These are phyloP conservation scores for Moesziomyces sp. DNA, from an alignment of 1,284 basidiomycete genomes.

Conservation along the genomic window DNA sequence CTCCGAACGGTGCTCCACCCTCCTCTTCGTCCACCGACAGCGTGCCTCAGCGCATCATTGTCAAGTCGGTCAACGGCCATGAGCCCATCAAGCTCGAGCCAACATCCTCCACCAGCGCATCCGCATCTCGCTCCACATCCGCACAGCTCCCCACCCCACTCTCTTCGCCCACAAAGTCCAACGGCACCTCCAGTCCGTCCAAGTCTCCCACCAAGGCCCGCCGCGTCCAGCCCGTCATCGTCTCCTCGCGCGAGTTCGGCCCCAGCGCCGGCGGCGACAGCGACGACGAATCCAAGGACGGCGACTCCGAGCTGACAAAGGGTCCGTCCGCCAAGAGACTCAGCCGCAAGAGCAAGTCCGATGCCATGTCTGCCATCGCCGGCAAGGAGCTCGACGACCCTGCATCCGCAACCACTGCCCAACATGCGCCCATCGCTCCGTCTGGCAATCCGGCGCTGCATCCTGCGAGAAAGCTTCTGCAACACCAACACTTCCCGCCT, in stretches of 20 bases:
- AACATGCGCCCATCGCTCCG: conserved; percentile 3
- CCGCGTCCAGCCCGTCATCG: conserved; percentile 37
- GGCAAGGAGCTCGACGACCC: conserved; percentile 22
- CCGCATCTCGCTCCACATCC: conserved; percentile 8
- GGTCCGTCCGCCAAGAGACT: conserved; percentile 35
- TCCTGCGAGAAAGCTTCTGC: conserved; percentile 42
- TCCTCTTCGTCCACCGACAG: conserved; percentile 11
- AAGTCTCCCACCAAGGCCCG: conserved; percentile 38
- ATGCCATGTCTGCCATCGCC: conserved; percentile 38
- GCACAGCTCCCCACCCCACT: conserved; percentile 23
- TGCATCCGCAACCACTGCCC: not conserved
- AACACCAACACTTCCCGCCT: conserved; percentile 35
- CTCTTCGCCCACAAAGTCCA: conserved; percentile 32
- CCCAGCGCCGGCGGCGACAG: conserved; percentile 40
- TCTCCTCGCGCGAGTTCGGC: conserved; percentile 47
- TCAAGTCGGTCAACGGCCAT: conserved; percentile 47
- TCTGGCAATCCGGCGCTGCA: conserved; percentile 41
- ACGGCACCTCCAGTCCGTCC: conserved; percentile 20
- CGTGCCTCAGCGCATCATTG: conserved; percentile 40
- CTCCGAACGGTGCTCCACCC: conserved; percentile 5
- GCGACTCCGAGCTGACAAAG: conserved; percentile 33
- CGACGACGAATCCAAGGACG: conserved; percentile 32
- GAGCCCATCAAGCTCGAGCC: conserved; percentile 39
- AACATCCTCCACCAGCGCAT: conserved; percentile 6
- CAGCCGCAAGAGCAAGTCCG: conserved; percentile 50